These are phyloP conservation scores for Ramaria sp. DNA, from an alignment of 768 basidiomycete genomes.

Conservation along the genomic window DNA sequence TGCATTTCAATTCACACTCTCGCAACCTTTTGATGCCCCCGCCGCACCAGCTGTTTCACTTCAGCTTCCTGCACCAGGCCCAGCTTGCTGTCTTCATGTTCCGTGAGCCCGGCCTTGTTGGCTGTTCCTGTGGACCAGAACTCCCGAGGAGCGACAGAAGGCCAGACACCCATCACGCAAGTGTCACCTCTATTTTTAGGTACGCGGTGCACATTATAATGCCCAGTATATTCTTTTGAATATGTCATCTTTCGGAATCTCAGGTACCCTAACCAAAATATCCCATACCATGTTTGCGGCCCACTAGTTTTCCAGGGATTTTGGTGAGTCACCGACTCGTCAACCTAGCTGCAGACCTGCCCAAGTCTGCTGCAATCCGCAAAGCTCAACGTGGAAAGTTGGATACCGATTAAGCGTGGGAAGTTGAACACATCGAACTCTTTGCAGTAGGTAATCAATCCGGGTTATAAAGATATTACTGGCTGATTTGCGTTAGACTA, in stretches of 20 bases:
- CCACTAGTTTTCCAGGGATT: slow-evolving; percentile 9
- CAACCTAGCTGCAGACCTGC: no score
- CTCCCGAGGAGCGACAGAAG: not conserved
- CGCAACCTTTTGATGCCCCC: not conserved
- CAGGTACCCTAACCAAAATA: slow-evolving; percentile 26
- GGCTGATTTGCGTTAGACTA: no score
- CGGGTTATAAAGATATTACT: no score
- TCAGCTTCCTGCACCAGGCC: slow-evolving; percentile 3
- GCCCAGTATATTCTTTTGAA: not conserved
- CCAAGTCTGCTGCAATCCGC: no score
- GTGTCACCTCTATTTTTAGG: not conserved
- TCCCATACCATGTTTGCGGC: slow-evolving; percentile 40
- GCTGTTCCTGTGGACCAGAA: slow-evolving; percentile 20
- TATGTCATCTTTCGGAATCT: not conserved
- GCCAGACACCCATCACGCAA: not conserved
- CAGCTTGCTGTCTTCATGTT: not conserved
- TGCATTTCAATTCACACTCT: slow-evolving; percentile 5
- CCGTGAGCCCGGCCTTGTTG: slow-evolving; percentile 11
- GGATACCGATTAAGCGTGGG: no score
- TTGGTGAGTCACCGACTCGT: not conserved
- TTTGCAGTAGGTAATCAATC: no score
- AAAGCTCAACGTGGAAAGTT: no score
- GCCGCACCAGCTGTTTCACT: not conserved
- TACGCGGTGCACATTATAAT: not conserved
- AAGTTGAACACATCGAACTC: no score